phyloP scores from a whole-genome alignment of 1,139 yeast genomes.

The Yamadazyma spencermartinsiae region DNA sequence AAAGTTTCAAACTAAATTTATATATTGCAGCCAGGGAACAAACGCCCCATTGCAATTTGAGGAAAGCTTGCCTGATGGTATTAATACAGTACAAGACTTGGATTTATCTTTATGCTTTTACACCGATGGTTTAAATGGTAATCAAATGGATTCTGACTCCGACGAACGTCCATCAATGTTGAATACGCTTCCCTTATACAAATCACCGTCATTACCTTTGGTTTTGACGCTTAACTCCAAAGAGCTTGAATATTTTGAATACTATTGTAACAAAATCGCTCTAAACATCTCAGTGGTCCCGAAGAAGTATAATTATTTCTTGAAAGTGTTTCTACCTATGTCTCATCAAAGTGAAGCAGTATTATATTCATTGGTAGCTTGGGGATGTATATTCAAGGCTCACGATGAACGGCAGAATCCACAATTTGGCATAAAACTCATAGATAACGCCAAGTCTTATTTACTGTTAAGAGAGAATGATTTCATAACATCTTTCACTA shows the following conservation, averaged over 20 bases:
- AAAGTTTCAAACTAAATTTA: conserved; percentile 4
- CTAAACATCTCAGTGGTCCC: conserved; percentile 31
- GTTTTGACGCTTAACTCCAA: conserved; percentile 18
- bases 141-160: background rate
- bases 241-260: conserved; percentile 25
- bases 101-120: background rate
- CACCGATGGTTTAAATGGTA: background rate
- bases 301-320: conserved; percentile 28
- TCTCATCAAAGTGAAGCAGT: conserved; percentile 29
- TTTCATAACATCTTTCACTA: conserved; percentile 26
- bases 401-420: conserved; percentile 21
- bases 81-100: background rate
- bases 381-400: conserved; percentile 16
- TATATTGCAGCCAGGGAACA: background rate
- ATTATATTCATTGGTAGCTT: conserved; percentile 27
- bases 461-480: conserved; percentile 7
- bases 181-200: conserved; percentile 4
- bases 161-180: background rate
- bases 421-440: conserved; percentile 5
- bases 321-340: conserved; percentile 31
- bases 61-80: background rate
- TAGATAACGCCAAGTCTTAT: conserved; percentile 5
- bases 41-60: background rate
- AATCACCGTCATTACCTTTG: conserved; percentile 12
- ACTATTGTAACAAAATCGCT: conserved; percentile 26